These are phyloP conservation scores for Fusarium falciforme DNA, from an alignment of 2,329 filamentous ascomycete species.

Conservation along the genomic window DNA sequence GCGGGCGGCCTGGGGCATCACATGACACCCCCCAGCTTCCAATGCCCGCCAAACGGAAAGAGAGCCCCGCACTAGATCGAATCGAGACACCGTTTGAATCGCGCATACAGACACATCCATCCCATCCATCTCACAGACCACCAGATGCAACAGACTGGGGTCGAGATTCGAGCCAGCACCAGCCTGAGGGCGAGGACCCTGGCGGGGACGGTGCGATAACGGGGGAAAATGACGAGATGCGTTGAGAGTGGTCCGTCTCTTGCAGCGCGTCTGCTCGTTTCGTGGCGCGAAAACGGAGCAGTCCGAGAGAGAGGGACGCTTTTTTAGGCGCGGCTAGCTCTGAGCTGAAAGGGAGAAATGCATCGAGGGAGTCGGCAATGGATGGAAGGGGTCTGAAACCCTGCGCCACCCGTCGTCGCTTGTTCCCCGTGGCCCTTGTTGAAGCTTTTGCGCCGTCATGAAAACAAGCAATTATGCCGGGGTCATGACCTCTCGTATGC, in stretches of 20 bases:
- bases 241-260: constrained; percentile 19
- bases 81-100: constrained; percentile 24
- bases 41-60: constrained; percentile 7
- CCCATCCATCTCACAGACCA: constrained; percentile 8
- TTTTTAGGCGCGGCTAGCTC: not conserved
- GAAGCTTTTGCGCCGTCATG: constrained; percentile 11
- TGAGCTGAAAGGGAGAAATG: not conserved
- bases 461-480: constrained; percentile 11
- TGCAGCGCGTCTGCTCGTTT: constrained; percentile 4
- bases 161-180: constrained; percentile 6
- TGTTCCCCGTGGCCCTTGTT: constrained; percentile 11
- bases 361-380: not conserved
- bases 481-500: not conserved
- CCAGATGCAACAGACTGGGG: constrained; percentile 17
- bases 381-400: constrained; percentile 30
- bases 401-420: constrained; percentile 12
- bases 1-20: constrained; percentile 17
- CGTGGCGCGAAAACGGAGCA: constrained; percentile 21
- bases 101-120: not conserved
- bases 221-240: constrained; percentile 12
- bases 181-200: not conserved
- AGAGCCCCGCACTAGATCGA: constrained; percentile 21
- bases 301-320: not conserved
- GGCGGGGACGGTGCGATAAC: constrained; percentile 20
- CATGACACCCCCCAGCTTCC: constrained; percentile 24